Base-by-base conservation (phyloP, 116 monocot species). In the Papilionanthe hybrid region DNA sequence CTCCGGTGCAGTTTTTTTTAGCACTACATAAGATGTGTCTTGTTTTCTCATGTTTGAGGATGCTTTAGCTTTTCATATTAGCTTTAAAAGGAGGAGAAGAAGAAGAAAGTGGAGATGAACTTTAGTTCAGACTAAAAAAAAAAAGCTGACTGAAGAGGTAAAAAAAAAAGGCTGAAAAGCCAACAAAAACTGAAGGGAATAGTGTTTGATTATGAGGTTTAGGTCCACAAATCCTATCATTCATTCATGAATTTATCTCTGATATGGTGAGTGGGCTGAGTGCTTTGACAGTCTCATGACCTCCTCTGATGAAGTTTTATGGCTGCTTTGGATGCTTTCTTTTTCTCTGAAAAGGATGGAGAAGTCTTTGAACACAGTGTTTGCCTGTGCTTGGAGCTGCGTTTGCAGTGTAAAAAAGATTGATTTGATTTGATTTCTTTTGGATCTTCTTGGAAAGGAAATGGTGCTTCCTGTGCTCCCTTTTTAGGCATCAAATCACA, bases 351-450 rank as follows among this genome's bases (percentile, higher is more conserved):
- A 42, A 42, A 55, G 55, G 44, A 41, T 78, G 58, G 5, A 57
- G 6, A 8, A 42, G 19, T 29, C 42, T 28, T 58, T 42, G 76
- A 37, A 42, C n/a, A 78, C 30, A 78, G 78, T 78, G 78, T 60
- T 56, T 78, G 47, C 9, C 12, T 48, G 75, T 12, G 49, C 75
- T 28, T 50, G 77, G 58, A 10, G 37, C 11, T 25, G 75, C 75
- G 27, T 75, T 37, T 75, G 23, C 20, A 75, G 75, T 75, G 75
- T 75, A 75, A 75, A 37, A 37, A 37, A 75, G 75, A 75, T 75
- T 75, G 23, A 78, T 78, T 30, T 78, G 58, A 41, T 78, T 78
- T 27, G 20, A 20, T 76, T 76, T 50, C 42, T 11, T 78, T 78
- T 78, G 17, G 29, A 58, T 55, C 58, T 10, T 75, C 60, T 78